Percentiles rank a stretch among this genome's conserved stretches.
These are phyloP conservation scores for Clavariopsis aquatica DNA, from an alignment of 495 filamentous ascomycete genomes.

Conservation along the genomic window DNA sequence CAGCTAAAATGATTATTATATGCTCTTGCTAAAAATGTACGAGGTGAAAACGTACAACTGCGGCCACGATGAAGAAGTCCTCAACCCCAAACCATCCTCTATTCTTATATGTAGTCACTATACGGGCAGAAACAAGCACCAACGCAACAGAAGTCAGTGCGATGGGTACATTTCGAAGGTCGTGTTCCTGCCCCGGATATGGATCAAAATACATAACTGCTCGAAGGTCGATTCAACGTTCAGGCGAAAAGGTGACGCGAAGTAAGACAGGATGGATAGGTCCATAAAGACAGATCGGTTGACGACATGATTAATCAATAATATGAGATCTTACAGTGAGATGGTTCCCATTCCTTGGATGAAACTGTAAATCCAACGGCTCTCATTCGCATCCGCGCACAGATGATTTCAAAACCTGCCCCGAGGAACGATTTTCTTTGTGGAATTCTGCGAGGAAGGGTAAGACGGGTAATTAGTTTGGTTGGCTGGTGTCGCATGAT, in stretches of 20 bases:
- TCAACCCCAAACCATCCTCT: slow-evolving; percentile 2
- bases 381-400: no score
- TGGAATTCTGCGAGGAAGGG: no score
- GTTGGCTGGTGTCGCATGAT: no score
- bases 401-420: no score
- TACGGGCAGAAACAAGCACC: not conserved
- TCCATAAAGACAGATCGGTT: no score
- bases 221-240: not conserved
- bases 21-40: not conserved
- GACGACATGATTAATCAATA: no score
- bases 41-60: not conserved
- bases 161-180: slow-evolving; percentile 3
- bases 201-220: slow-evolving; percentile 1
- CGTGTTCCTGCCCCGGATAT: not conserved
- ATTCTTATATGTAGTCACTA: not conserved
- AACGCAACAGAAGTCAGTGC: not conserved
- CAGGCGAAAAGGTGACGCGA: not conserved
- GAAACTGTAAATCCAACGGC: no score
- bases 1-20: not conserved
- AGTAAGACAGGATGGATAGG: not conserved
- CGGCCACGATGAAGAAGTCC: slow-evolving; percentile 1
- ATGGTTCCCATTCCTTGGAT: no score
- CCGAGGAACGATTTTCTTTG: no score
- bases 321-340: no score
- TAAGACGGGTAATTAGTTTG: no score